Base-by-base conservation (phyloP, 768 basidiomycete genomes). In the Leccinum barrowsii region DNA sequence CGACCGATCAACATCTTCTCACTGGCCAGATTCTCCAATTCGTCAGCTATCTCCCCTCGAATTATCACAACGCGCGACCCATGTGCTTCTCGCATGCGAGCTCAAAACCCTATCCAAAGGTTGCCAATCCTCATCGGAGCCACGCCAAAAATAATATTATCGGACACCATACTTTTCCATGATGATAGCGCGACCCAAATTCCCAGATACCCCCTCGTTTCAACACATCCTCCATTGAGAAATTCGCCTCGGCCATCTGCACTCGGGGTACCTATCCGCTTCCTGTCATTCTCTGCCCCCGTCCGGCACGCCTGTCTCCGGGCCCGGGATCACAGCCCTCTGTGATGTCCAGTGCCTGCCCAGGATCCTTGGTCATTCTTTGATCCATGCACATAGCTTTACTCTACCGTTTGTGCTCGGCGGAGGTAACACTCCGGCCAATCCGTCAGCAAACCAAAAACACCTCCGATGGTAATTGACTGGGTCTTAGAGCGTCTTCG, bases 91-190 rank as follows among this genome's bases (percentile, higher is more conserved):
- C 59, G 32, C 63, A 54, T 59, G 50, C 44, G 17, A 55, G 24
- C 55, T 59, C 54, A 52, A 65, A 60, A 65, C 10, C 46, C 56
- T 57, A 67, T 51, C 58, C 26, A 40, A 59, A 62, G 48, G 46
- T 24, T 50, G 53, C 37, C 37, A 47, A 44, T 56, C 24, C 34
- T 54, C 49, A 35, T 28, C 28, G 28, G 28, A 28, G 28, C 44
- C 28, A 42, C 44, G 7, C 55, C 50, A 47, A 28, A 34, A 54
- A 58, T 30, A 42, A 46, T 30, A 44, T 22, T 50, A 44, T 40
- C 4, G 24, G 24, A 50, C 52, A 19, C 42, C 17, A 34, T 40
- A 40, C 37, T 37, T 37, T 17, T 10, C 40, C n/a, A n/a, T n/a
- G 35, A 37, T n/a, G 7, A 4, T 13, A 37, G 37, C 8, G 56